Conservation (phyloP, 257 asterid genomes). For the Anisodus acutangulus region DNA sequence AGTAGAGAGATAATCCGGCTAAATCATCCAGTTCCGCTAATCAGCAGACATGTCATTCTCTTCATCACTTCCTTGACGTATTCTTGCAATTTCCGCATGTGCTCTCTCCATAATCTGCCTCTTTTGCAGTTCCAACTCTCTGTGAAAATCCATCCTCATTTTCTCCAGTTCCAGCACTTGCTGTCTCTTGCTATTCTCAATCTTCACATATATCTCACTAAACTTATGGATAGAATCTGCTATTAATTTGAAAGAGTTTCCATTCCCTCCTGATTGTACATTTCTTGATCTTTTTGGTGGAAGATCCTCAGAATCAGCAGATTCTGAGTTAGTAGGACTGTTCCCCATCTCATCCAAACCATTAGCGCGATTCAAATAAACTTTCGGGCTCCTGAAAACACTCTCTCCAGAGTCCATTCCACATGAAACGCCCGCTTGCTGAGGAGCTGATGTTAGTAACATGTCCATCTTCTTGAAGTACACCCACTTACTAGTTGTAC, state of each 20-base stretch:
- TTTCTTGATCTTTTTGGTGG: constrained; percentile 52
- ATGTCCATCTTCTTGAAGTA: constrained; percentile 81
- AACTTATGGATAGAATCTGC: constrained; percentile 83
- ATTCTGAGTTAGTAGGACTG: constrained; percentile 69
- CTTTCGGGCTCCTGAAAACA: constrained; percentile 61
- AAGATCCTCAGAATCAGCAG: constrained; percentile 58
- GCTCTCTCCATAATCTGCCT: constrained; percentile 83
- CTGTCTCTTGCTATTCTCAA: constrained; percentile 74
- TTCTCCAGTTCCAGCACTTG: constrained; percentile 83
- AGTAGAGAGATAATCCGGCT: constrained; percentile 19
- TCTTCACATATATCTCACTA: constrained; percentile 75
- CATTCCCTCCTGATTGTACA: constrained; percentile 32
- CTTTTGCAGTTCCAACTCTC: constrained; percentile 80
- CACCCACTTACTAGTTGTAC: constrained; percentile 60
- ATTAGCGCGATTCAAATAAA: constrained; percentile 56
- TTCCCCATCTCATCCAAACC: constrained; percentile 85
- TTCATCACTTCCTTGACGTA: constrained; percentile 64
- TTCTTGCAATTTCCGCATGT: constrained; percentile 76
- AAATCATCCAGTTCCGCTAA: constrained; percentile 42
- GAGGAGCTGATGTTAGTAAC: constrained; percentile 56
- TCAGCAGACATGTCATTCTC: constrained; percentile 57
- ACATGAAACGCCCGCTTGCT: constrained; percentile 67
- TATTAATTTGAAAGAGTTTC: constrained; percentile 54
- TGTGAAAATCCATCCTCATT: constrained; percentile 80
- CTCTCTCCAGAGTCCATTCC: constrained; percentile 84